Conservation (phyloP, 2,329 filamentous ascomycete genomes). For the Pyrenochaeta sp. region DNA sequence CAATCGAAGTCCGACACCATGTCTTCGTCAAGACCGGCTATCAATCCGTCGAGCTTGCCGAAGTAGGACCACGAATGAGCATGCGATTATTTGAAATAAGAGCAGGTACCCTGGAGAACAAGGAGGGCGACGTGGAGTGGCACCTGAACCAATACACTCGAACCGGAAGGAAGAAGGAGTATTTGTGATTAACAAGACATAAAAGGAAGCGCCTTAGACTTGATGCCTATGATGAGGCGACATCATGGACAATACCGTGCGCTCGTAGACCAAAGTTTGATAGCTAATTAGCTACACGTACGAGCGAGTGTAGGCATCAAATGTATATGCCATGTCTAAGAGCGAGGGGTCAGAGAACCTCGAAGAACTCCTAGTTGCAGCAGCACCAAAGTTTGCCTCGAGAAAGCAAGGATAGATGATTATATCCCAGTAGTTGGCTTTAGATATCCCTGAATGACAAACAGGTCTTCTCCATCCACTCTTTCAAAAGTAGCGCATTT, state of each 20-base stretch:
- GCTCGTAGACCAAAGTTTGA: too few species aligned
- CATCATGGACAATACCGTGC: too few species aligned
- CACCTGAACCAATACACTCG: constrained; percentile 94
- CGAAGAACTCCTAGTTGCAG: too few species aligned
- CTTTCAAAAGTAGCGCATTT: too few species aligned
- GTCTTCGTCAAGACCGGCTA: constrained; percentile 95
- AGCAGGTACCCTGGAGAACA: constrained; percentile 89
- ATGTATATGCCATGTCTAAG: neutral
- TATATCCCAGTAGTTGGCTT: neutral
- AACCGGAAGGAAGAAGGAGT: constrained; percentile 94
- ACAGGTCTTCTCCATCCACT: too few species aligned
- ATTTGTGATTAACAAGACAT: constrained; percentile 67
- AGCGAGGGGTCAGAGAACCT: neutral
- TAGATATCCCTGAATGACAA: neutral
- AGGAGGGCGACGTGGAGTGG: constrained; percentile 96
- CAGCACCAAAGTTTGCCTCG: too few species aligned
- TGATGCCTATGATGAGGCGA: neutral
- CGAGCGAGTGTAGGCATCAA: too few species aligned
- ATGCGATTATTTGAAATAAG: constrained; percentile 95
- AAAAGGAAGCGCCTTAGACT: neutral
- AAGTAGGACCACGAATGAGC: constrained; percentile 83
- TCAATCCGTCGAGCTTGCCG: constrained; percentile 70
- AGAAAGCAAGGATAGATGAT: neutral
- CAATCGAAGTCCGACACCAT: constrained; percentile 89
- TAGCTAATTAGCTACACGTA: too few species aligned